These are phyloP conservation scores for Trichoderma sp. DNA, from an alignment of 2,329 filamentous ascomycete species.

Conservation along the genomic window DNA sequence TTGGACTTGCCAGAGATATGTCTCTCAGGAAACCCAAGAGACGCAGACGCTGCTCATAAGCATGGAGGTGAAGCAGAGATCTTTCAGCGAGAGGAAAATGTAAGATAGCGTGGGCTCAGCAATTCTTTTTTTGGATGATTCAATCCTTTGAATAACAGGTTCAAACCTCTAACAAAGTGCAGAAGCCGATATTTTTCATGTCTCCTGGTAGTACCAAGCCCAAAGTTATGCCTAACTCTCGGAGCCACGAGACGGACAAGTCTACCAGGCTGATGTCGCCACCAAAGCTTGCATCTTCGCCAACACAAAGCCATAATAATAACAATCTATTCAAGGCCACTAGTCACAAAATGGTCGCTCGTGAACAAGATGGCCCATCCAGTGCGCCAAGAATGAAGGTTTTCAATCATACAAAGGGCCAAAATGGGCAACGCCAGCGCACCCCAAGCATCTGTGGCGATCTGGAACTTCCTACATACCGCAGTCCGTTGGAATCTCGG, in stretches of 20 bases:
- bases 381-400: background rate
- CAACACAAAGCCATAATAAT: background rate
- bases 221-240: background rate
- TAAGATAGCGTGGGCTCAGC: background rate
- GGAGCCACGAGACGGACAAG: background rate
- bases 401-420: background rate
- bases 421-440: slow-evolving; percentile 13
- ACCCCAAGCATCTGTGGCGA: slow-evolving; percentile 33
- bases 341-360: background rate
- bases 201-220: background rate
- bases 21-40: background rate
- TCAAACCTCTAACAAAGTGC: background rate
- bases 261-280: background rate
- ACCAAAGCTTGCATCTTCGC: background rate
- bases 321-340: background rate
- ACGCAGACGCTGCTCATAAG: background rate
- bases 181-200: background rate
- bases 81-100: background rate
- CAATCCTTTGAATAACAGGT: background rate
- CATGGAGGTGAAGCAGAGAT: background rate
- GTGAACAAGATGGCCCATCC: background rate
- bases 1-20: background rate
- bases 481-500: slow-evolving; percentile 23
- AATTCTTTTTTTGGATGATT: background rate
- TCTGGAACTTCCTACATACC: slow-evolving; percentile 30